These are phyloP conservation scores for Blastocystis sp. DNA, from an alignment of 352 stramenopile genomes.

Conservation along the genomic window DNA sequence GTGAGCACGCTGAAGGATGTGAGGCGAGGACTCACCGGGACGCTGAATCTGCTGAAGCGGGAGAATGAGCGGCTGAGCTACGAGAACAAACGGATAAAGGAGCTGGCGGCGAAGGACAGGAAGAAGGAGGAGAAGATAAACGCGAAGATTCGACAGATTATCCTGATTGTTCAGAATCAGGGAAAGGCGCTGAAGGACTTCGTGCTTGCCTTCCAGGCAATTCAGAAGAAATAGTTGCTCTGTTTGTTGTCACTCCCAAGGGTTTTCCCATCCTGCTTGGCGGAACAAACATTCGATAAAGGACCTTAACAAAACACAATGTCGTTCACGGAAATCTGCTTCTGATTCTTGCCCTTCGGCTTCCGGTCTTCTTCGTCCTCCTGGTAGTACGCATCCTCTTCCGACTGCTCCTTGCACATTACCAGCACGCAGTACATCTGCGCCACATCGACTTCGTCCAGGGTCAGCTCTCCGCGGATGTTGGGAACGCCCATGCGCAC, in stretches of 20 bases:
- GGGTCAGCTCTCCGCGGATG: neutral
- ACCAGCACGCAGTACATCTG: conserved; percentile 54
- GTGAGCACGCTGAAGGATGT: conserved; percentile 27
- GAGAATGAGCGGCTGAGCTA: conserved; percentile 49
- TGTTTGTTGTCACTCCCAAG: neutral
- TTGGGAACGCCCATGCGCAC: conserved; percentile 28
- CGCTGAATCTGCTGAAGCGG: conserved; percentile 58
- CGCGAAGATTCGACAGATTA: conserved; percentile 30
- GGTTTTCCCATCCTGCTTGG: neutral
- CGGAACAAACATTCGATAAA: neutral
- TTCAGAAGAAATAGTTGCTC: conserved; percentile 48
- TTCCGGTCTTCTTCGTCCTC: neutral
- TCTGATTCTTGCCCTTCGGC: neutral
- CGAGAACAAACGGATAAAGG: conserved; percentile 41
- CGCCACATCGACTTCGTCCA: conserved; percentile 47
- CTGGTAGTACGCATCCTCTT: conserved; percentile 14
- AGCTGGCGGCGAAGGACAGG: conserved; percentile 18
- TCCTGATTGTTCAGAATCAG: conserved; percentile 56
- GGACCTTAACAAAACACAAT: neutral
- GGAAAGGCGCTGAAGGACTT: conserved; percentile 60
- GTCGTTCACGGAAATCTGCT: neutral
- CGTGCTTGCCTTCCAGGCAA: conserved; percentile 40
- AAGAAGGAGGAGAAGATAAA: conserved; percentile 6
- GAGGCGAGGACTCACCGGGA: neutral
- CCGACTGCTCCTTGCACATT: neutral